Base-by-base conservation (phyloP, 1,284 basidiomycete species). In the Phellopilus nigrolimitatus region DNA sequence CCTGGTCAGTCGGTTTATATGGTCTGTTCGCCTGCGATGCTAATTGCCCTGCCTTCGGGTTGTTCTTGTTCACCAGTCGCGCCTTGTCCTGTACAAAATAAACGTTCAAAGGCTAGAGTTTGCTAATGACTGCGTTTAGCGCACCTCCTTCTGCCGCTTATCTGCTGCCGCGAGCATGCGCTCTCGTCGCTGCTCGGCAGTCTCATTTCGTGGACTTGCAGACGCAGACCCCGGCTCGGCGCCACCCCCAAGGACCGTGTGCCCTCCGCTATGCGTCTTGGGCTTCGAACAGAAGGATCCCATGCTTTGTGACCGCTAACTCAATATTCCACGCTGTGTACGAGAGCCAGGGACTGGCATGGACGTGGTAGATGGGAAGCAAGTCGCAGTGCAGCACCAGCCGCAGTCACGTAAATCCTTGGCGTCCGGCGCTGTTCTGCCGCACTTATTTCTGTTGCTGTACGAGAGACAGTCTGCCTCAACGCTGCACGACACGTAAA, bases 201-300 rank as follows among this genome's bases (percentile, higher is more conserved):
- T 25, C 40, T 54, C 52, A 27, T 48, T 44, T 22, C 19, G 52
- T 10, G 40, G 41, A 15, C 27, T 30, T 19, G 33, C 12, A 13
- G 10, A 24, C n/a, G 24, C n/a, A 9, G 50, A 13, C 37, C 25
- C 28, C 41, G 28, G 37, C 12, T 34, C 15, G 17, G 40, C 30
- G 4, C 51, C 53, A 30, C 58, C 54, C 13, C 72, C 71, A 46
- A 80, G 68, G 22, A 84, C 74, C 27, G 72, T 73, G 62, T 82
- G 80, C 44, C 78, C 70, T 47, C 76, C 79, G 15, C 74, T 68
- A 55, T 77, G 71, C 30, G 66, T 64, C 44, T 68, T 69, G 30
- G 73, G 62, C 65, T 84, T 86, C 24, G 84, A 86, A 64, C 83
- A 85, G 38, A 84, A 68, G 47, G 76, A 77, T 56, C 85, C 85